A percentile compares a stretch with the other conserved stretches of the same genome.
Conservation (phyloP, 768 basidiomycete genomes). For the Termitomyces sp. region DNA sequence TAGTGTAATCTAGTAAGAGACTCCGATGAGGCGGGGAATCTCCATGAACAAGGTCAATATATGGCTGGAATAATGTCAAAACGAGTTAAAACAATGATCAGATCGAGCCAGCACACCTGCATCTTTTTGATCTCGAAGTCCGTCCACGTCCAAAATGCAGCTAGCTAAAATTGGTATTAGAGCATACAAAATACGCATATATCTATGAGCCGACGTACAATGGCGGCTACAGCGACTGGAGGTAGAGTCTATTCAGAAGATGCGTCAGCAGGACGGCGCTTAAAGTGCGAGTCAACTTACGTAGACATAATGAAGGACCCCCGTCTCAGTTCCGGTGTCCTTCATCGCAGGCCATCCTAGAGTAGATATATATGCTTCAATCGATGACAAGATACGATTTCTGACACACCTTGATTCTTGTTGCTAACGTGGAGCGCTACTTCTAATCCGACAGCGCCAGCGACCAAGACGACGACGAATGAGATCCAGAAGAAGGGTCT, state of each 20-base stretch:
- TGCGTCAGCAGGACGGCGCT: neutral
- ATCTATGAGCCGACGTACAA: conserved; percentile 23
- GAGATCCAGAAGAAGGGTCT: conserved; percentile 42
- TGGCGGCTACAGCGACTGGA: conserved; percentile 43
- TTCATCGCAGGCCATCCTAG: conserved; percentile 40
- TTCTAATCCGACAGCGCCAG: conserved; percentile 39
- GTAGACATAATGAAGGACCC: conserved; percentile 48
- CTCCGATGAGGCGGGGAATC: conserved; percentile 47
- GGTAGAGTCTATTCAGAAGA: conserved; percentile 37
- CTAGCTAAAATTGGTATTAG: conserved; percentile 24
- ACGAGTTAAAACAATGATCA: neutral
- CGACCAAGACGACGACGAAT: conserved; percentile 30
- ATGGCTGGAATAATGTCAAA: conserved; percentile 31
- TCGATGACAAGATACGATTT: neutral
- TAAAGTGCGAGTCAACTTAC: conserved; percentile 24
- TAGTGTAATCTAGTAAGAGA: conserved; percentile 50
- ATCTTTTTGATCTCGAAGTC: conserved; percentile 54
- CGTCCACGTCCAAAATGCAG: conserved; percentile 51
- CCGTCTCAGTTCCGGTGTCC: conserved; percentile 23
- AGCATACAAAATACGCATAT: neutral
- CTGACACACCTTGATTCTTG: conserved; percentile 33
- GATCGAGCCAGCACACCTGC: conserved; percentile 28
- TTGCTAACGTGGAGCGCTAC: conserved; percentile 41
- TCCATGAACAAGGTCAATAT: conserved; percentile 52
- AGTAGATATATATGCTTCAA: neutral